Conservation (phyloP, 164 flowering plant species). For the Hamamelis virginiana region DNA sequence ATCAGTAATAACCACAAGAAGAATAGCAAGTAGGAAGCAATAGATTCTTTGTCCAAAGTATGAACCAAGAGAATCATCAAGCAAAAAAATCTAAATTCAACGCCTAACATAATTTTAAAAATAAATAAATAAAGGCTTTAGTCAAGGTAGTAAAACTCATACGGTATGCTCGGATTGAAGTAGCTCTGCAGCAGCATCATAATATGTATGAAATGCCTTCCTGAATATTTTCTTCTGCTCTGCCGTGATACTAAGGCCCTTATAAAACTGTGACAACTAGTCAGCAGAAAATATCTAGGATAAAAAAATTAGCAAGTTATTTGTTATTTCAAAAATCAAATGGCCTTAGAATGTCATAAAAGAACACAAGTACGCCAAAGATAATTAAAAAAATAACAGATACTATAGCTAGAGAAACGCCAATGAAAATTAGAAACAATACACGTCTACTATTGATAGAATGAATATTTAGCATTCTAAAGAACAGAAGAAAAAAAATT, state of each 20-base stretch:
- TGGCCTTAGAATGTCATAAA: background rate
- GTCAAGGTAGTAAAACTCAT: conserved; percentile 30
- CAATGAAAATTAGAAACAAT: background rate
- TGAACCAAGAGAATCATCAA: background rate
- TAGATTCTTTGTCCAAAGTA: background rate
- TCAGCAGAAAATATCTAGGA: conserved; percentile 10
- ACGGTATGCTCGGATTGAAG: conserved; percentile 93
- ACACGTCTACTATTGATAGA: background rate
- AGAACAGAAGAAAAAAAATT: too few relatives aligned
- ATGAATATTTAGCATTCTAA: too few relatives aligned
- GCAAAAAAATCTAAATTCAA: background rate
- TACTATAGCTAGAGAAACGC: background rate
- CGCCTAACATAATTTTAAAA: background rate
- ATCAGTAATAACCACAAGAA: background rate
- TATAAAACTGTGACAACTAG: conserved; percentile 57
- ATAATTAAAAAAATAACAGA: background rate
- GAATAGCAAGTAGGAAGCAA: background rate
- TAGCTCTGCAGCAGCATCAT: conserved; percentile 74
- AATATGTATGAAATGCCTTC: conserved; percentile 73
- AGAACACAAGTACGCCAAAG: background rate
- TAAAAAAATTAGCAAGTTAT: background rate
- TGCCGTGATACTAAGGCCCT: conserved; percentile 74
- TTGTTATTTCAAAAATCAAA: background rate
- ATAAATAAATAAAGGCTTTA: background rate
- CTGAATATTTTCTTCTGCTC: conserved; percentile 86